phyloP scores from a whole-genome alignment of 805 yeast genomes.

The Danielia reshetovae region DNA sequence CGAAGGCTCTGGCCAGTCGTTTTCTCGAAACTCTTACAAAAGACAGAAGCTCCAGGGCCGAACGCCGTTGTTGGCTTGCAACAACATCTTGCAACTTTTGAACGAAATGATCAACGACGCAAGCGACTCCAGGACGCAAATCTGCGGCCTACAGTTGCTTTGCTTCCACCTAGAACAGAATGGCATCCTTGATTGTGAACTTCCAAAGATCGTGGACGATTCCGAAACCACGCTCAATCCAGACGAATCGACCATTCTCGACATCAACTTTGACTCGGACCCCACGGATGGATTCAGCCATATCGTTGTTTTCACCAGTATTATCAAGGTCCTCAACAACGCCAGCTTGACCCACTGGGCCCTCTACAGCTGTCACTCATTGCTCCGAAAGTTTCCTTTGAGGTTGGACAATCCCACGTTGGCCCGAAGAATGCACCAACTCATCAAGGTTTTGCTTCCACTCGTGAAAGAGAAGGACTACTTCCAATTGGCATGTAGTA shows the following conservation, averaged over 20 bases:
- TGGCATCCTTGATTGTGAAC: background rate
- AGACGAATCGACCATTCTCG: conserved; percentile 9
- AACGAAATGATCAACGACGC: conserved; percentile 20
- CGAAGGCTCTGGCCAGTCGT: background rate
- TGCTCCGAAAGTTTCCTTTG: background rate
- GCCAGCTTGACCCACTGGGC: conserved; percentile 23
- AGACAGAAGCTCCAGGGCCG: conserved; percentile 23
- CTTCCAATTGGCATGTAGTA: conserved; percentile 27
- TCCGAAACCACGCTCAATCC: background rate
- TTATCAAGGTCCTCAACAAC: conserved; percentile 21
- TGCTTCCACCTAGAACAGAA: conserved; percentile 18
- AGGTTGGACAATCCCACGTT: background rate
- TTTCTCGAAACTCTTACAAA: conserved; percentile 9
- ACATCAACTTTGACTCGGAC: conserved; percentile 5
- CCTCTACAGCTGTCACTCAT: conserved; percentile 15
- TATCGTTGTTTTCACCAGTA: conserved; percentile 11
- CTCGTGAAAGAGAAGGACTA: conserved; percentile 28
- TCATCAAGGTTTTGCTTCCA: conserved; percentile 34
- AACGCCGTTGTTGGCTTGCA: conserved; percentile 1
- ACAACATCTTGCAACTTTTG: conserved; percentile 21
- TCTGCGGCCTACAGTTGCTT: conserved; percentile 26
- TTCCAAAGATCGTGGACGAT: too few relatives aligned
- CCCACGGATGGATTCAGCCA: conserved; percentile 6
- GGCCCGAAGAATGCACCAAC: conserved; percentile 11
- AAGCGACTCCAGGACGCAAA: conserved; percentile 11